A percentile compares a stretch with the other conserved stretches of the same genome.
phyloP scores from a whole-genome alignment of 306 rosid species.

The Cucurbita moschata region DNA sequence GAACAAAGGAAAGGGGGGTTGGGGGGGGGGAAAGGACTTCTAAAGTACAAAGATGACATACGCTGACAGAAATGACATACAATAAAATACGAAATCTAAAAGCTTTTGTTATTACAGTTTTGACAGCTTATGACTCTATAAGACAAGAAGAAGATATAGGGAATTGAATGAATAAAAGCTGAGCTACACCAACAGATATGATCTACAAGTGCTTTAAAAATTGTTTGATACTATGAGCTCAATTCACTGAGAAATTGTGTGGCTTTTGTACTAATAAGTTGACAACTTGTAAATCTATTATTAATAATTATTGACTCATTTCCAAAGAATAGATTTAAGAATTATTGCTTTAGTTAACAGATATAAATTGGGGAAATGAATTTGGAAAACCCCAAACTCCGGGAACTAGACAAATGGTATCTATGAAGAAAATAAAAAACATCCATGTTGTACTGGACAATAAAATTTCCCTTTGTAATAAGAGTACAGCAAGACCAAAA shows the following conservation, averaged over 20 bases:
- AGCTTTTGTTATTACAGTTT: too few relatives aligned
- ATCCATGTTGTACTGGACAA: neutral
- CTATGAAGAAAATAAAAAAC: too few relatives aligned
- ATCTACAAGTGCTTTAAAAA: neutral
- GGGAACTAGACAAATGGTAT: neutral
- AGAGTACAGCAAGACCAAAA: neutral
- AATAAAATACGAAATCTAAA: too few relatives aligned
- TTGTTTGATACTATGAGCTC: neutral
- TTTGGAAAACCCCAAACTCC: neutral
- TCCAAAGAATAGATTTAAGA: too few relatives aligned
- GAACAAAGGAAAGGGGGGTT: too few relatives aligned
- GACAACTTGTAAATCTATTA: neutral
- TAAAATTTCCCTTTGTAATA: neutral
- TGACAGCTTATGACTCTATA: too few relatives aligned
- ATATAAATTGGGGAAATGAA: neutral
- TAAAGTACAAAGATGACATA: too few relatives aligned
- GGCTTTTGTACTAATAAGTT: neutral
- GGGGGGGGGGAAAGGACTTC: too few relatives aligned
- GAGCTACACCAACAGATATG: neutral
- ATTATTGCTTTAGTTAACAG: neutral
- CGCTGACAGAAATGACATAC: too few relatives aligned
- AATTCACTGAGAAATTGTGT: neutral
- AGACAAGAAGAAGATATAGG: neutral
- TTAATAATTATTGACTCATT: neutral
- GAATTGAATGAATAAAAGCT: neutral